Evolutionary conservation across 257 asterid genomes (phyloP), one percentile per base, ranked within the genome.

Genomic region (Rauvolfia tetraphylla): DNA sequence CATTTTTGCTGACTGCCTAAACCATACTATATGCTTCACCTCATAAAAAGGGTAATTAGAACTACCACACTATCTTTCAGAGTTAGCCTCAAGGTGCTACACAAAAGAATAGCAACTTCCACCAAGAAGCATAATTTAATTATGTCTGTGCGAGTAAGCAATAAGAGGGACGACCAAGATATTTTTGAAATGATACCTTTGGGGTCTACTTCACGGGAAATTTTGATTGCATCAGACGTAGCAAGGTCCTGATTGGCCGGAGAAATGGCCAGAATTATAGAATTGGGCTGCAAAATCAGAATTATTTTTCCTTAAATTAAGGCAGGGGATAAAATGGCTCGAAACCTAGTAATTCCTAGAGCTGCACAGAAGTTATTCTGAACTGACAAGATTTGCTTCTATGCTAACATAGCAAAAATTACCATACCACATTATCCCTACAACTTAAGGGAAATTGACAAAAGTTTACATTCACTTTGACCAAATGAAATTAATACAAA

Each of bases 211-310:
- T 90, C 96, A 48, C 95, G 93, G 77, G 97, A 90, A 76, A 92
- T 87, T 89, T 92, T 92, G 70, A 92, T 90, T 53, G 97, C 97
- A 84, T 92, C 97, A 13, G 97, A 92, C 57, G 97, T 92, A 39
- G 97, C 97, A 74, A 92, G 93, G 85, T 92, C 97, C 90, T 92
- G 97, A 80, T 92, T 92, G 83, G 97, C 97, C 82, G 97, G 96
- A 75, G 97, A 92, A 84, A 92, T 85, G n/a, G 95, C 97, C 83
- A 92, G 82, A 78, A 92, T 92, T 42, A 92, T 92, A 83, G 90
- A 89, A 87, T 92, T 92, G 57, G 97, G 97, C 97, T 92, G 95
- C 83, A 84, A 79, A 56, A 41, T 27, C 34, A 76, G 39, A 25
- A 58, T 75, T 51, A 70, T 72, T 72, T 58, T 73, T 58, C 5